Base-by-base conservation (phyloP, 306 rosid species). In the Sophora flavescens region DNA sequence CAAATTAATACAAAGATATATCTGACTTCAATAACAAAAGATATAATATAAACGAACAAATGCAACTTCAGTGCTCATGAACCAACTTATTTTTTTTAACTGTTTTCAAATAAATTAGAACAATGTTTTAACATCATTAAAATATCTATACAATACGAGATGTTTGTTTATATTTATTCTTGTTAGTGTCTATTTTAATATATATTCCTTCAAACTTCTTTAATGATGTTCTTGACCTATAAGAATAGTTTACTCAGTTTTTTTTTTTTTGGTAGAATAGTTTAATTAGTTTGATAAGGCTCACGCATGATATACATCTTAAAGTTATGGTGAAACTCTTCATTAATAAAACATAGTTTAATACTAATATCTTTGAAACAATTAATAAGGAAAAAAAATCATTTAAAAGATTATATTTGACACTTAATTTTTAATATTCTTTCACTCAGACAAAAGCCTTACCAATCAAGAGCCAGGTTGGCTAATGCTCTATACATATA, bases 21-120 rank as follows among this genome's bases (percentile, higher is more conserved):
- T 69, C 63, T 65, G 30, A 74, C 66, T 54, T 78, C 78, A 41
- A 71, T 59, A 61, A 63, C 62, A 54, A 17, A 42, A 65, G 58
- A 62, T 73, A 39, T 70, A 30, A 62, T 73, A 30, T 70, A 45
- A 56, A 28, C 18, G 65, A 78, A 73, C 72, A 74, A 71, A 74
- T 62, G 77, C 66, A 56, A 38, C 39, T 56, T 8, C 13, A 16
- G 52, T 79, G 60, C 64, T 41, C 72, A 53, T 58, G 32, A 63
- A 28, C 53, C 8, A 74, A 68, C 44, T 28, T 12, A 35, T 51
- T 42, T 15, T 17, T 3, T 0, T 28, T 42, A 48, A 33, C 45
- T 56, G 17, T 61, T 80, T 22, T 22, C n/a, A 22, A 22, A 22
- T 22, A 22, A 63, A 62, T 50, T 70, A 59, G 16, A 33, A 8